Conservation (phyloP, 306 rosid genomes). For the Gillenia trifoliata region DNA sequence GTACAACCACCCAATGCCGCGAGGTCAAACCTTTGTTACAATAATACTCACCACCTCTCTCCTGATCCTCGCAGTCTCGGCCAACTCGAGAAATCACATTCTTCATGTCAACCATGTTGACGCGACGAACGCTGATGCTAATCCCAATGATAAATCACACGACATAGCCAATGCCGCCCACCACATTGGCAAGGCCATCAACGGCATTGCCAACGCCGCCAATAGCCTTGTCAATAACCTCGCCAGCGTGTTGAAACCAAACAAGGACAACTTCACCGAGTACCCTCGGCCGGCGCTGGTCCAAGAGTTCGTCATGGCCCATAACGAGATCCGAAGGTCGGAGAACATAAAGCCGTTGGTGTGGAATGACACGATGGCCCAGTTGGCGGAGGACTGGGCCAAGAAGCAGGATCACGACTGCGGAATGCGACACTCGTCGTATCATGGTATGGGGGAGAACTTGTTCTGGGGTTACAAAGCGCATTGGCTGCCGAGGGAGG, state of each 20-base stretch:
- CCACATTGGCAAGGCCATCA: neutral
- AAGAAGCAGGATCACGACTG: slow-evolving; percentile 27
- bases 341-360: slow-evolving; percentile 2
- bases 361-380: slow-evolving; percentile 48
- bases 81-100: neutral
- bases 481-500: slow-evolving; percentile 36
- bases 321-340: slow-evolving; percentile 39
- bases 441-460: slow-evolving; percentile 48
- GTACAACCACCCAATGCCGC: neutral
- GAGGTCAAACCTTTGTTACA: neutral
- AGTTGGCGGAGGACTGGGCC: slow-evolving; percentile 31
- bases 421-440: slow-evolving; percentile 31
- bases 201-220: neutral
- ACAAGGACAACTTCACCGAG: neutral
- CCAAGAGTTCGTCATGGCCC: slow-evolving; percentile 45
- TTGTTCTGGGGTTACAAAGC: slow-evolving; percentile 40
- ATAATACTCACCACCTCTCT: neutral
- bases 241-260: neutral
- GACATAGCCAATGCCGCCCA: neutral
- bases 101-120: neutral
- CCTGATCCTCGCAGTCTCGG: neutral
- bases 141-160: neutral
- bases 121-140: neutral
- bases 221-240: neutral
- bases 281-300: neutral